Base-by-base conservation (phyloP, 1,139 yeast genomes). In the Yamadazyma sp. region DNA sequence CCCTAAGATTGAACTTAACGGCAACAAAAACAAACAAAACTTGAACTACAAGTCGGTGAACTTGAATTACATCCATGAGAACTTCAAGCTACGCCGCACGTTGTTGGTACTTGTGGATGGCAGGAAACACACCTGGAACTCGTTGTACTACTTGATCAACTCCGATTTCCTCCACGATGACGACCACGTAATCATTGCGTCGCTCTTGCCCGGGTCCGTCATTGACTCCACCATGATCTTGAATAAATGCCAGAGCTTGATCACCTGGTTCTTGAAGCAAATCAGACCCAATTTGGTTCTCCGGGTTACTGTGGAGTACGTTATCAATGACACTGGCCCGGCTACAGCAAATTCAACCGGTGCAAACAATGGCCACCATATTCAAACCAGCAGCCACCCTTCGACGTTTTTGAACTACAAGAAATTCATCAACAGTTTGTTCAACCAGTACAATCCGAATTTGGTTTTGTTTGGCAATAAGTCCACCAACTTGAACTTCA, bases 231-330 rank as follows among this genome's bases (percentile, higher is more conserved):
- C 15, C 3, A 5, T 38, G 9, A 62, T 77, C 18, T 61, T 63
- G 46, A 43, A 49, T 14, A 73, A 69, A 47, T 70, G 81, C 50
- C 61, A 63, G 28, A 53, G 60, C 12, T 55, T 78, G 17, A 51
- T 75, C 34, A 50, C 62, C 31, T 75, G 77, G 55, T 59, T 75
- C 37, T 54, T 69, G 3, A 49, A 61, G 43, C 51, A 69, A 37
- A 50, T 56, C 32, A 37, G 37, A 42, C 37, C 46, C 15, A 55
- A 63, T 31, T 59, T 73, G 40, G 62, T 61, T 33, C 54, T 79
- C 31, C 74, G 75, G 44, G 59, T 81, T 7, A 77, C 83, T 0
- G 74, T 81, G 11, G 86, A 80, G 48, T 66, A 80, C 44, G 73
- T 79, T 12, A 46, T 64, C 24, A 70, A 64, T 37, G 55, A 43